Evolutionary conservation across 2,329 filamentous ascomycete species (phyloP), one percentile per base, ranked within the genome.

Genomic region (Parastagonospora nodorum): DNA sequence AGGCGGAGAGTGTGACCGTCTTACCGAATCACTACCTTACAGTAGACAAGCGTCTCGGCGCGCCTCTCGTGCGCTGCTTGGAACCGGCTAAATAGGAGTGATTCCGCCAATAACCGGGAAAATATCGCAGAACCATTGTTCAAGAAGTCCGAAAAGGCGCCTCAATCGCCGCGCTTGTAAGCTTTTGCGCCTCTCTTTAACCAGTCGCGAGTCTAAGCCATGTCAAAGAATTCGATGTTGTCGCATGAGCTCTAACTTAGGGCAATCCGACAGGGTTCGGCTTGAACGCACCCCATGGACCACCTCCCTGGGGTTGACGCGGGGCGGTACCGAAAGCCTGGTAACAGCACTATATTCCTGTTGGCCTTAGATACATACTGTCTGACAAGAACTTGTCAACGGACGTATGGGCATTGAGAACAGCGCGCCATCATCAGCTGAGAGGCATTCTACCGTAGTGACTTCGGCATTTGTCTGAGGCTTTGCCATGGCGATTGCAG

Each of bases 81-180:
- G 63, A 59, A 48, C 61, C 61, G 63, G 63, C 41, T 66, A 66
- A 64, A 63, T 59, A 49, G 50, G n/a, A 11, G 42, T 41, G 41
- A 47, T 32, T 57, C 50, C 51, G 54, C 63, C 63, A 66, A 63
- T 66, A 27, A 45, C 45, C 47, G 50, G 55, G 45, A 46, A 37
- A 36, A 45, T 35, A 38, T 48, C 49, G 39, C 52, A 53, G 52
- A 63, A 46, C 42, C 37, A 52, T 51, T 38, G 16, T 50, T 48
- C 48, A 46, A 48, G 46, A n/a, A 43, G 37, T 37, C 31, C 49
- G 45, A 54, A 42, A 29, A 31, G 41, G 45, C 35, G 50, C 50
- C 46, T 40, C 33, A 32, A 40, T 48, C 44, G 40, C 48, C 15
- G 37, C 33, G 36, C 45, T 29, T 15, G 40, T 33, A 43, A 11